phyloP scores from a whole-genome alignment of 2,329 filamentous ascomycete genomes.

The Didymella pinodella region DNA sequence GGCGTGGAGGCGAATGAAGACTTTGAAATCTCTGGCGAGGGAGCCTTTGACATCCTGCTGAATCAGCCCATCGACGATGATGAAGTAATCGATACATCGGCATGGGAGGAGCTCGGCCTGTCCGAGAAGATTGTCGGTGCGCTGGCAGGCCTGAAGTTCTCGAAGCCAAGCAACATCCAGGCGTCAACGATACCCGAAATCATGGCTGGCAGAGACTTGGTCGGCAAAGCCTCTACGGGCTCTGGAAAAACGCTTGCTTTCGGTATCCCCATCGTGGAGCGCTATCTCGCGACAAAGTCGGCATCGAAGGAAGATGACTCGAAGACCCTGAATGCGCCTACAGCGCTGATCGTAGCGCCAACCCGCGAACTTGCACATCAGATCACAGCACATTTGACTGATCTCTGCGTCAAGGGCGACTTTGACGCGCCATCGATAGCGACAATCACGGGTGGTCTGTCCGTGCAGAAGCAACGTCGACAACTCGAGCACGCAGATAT shows the following conservation, averaged over 20 bases:
- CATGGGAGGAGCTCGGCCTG: conserved; percentile 78
- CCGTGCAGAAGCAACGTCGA: conserved; percentile 92
- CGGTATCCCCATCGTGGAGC: conserved; percentile 89
- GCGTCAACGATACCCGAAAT: conserved; percentile 80
- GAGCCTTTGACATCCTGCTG: conserved; percentile 64
- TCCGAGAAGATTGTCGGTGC: conserved; percentile 75
- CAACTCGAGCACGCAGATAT: conserved; percentile 86
- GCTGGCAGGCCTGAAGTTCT: conserved; percentile 80
- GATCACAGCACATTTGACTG: conserved; percentile 80
- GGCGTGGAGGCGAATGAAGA: conserved; percentile 33
- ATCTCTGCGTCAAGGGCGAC: conserved; percentile 72
- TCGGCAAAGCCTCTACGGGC: conserved; percentile 95
- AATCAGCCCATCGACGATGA: conserved; percentile 61
- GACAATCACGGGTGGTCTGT: conserved; percentile 89
- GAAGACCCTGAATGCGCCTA: conserved; percentile 55
- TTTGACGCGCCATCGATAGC: conserved; percentile 71
- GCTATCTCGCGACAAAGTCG: conserved; percentile 67
- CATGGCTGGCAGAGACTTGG: conserved; percentile 83
- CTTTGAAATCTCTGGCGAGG: conserved; percentile 38
- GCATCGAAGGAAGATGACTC: conserved; percentile 44
- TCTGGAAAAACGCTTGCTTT: conserved; percentile 97
- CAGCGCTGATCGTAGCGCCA: conserved; percentile 81
- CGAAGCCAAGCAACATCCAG: conserved; percentile 84
- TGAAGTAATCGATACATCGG: conserved; percentile 75
- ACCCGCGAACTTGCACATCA: conserved; percentile 95